These are phyloP conservation scores for Dalbergia cultrata DNA, from an alignment of 306 rosid genomes.

Conservation along the genomic window DNA sequence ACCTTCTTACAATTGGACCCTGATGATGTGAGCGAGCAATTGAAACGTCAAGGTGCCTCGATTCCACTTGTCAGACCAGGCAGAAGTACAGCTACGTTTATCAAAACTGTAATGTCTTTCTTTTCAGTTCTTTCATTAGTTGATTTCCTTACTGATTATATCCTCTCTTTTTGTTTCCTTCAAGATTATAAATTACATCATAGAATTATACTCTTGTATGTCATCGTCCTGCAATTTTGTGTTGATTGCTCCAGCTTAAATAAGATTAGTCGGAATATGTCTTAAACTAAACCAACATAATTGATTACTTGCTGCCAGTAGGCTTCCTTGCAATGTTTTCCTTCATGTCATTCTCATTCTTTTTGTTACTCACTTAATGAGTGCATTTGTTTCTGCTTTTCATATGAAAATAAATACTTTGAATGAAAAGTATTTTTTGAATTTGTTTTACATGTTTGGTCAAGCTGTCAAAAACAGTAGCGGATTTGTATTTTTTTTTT, in stretches of 20 bases:
- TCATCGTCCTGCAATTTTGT: constrained; percentile 35
- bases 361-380: neutral
- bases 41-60: constrained; percentile 98
- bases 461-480: too few relatives aligned
- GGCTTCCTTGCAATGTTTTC: neutral
- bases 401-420: too few relatives aligned
- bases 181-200: neutral
- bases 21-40: constrained; percentile 93
- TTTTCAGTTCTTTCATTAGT: constrained; percentile 16
- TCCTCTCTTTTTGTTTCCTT: neutral
- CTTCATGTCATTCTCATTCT: neutral
- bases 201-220: constrained; percentile 7
- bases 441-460: too few relatives aligned
- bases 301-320: neutral
- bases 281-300: neutral
- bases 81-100: constrained; percentile 81
- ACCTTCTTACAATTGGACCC: constrained; percentile 97
- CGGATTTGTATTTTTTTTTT: too few relatives aligned
- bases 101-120: constrained; percentile 72
- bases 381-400: neutral
- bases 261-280: neutral
- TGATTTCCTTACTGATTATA: constrained; percentile 15
- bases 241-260: neutral
- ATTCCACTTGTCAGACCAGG: constrained; percentile 96
- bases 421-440: too few relatives aligned